phyloP scores from a whole-genome alignment of 2,329 filamentous ascomycete genomes.

The Fusarium sp. region DNA sequence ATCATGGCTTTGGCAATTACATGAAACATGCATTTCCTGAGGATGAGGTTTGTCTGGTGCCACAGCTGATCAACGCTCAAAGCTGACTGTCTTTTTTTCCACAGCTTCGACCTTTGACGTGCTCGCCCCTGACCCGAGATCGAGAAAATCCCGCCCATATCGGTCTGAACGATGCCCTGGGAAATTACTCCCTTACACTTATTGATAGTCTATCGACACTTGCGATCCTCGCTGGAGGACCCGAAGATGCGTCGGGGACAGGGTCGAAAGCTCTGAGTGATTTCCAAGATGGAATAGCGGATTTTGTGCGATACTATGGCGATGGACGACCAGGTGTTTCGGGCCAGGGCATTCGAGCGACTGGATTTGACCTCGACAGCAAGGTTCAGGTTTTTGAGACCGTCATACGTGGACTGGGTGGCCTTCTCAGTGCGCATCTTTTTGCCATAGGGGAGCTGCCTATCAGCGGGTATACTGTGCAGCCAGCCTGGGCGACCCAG shows the following conservation, averaged over 20 bases:
- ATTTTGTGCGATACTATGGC: conserved; percentile 84
- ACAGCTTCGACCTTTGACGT: conserved; percentile 85
- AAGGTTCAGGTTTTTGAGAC: conserved; percentile 99
- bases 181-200: conserved; percentile 95
- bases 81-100: conserved; percentile 27
- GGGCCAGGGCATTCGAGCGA: conserved; percentile 76
- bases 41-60: conserved; percentile 71
- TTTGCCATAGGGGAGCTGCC: conserved; percentile 93
- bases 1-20: conserved; percentile 96
- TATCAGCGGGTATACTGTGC: conserved; percentile 79
- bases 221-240: conserved; percentile 86
- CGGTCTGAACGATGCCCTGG: conserved; percentile 92
- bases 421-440: conserved; percentile 89
- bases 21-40: conserved; percentile 94
- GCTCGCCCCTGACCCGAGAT: conserved; percentile 85
- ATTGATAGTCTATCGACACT: conserved; percentile 96
- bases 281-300: conserved; percentile 83
- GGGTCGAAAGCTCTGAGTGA: conserved; percentile 66
- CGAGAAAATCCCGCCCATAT: conserved; percentile 80
- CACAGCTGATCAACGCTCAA: conserved; percentile 2
- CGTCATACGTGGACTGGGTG: conserved; percentile 91
- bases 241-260: conserved; percentile 53
- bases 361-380: conserved; percentile 93
- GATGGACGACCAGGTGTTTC: conserved; percentile 78
- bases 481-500: conserved; percentile 35